Evolutionary conservation across 75 land plant genomes (phyloP).

Genomic region (Cupressus sempervirens): DNA sequence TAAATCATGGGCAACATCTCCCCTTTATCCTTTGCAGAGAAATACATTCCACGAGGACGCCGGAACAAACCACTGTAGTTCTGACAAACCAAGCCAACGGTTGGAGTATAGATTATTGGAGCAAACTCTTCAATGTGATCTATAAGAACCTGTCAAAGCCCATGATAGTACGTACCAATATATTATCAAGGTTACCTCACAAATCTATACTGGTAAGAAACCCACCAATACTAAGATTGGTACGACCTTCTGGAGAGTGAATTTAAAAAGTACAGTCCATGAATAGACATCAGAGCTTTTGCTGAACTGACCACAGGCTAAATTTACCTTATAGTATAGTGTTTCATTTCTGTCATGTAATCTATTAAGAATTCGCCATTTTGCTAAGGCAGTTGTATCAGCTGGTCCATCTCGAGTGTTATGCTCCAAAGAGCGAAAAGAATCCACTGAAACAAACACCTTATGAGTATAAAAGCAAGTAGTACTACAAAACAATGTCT

Average conservation of each 20-base stretch:
- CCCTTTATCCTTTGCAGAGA: constrained; percentile 86
- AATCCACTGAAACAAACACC: constrained; percentile 48
- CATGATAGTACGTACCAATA: not conserved
- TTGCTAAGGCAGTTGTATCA: constrained; percentile 59
- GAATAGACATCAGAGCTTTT: not conserved
- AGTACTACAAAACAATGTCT: not conserved
- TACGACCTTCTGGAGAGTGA: not conserved
- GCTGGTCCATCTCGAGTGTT: constrained; percentile 67
- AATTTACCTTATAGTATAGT: constrained; percentile 71
- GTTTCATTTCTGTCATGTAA: constrained; percentile 96
- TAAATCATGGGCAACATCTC: constrained; percentile 95
- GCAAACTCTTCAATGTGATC: constrained; percentile 84
- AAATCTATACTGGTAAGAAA: not conserved
- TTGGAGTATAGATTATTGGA: constrained; percentile 93
- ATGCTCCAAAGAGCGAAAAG: constrained; percentile 73
- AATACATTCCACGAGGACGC: constrained; percentile 98
- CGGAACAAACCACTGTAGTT: constrained; percentile 85
- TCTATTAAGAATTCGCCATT: constrained; percentile 92
- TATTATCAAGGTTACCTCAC: not conserved
- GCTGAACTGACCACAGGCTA: constrained; percentile 1
- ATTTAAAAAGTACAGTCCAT: not conserved
- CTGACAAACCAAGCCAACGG: constrained; percentile 91
- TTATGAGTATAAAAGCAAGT: not conserved
- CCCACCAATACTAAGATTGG: not conserved
- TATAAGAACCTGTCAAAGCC: constrained; percentile 68